Conservation (phyloP, 1,284 basidiomycete genomes). For the Ganoderma multipileum region DNA sequence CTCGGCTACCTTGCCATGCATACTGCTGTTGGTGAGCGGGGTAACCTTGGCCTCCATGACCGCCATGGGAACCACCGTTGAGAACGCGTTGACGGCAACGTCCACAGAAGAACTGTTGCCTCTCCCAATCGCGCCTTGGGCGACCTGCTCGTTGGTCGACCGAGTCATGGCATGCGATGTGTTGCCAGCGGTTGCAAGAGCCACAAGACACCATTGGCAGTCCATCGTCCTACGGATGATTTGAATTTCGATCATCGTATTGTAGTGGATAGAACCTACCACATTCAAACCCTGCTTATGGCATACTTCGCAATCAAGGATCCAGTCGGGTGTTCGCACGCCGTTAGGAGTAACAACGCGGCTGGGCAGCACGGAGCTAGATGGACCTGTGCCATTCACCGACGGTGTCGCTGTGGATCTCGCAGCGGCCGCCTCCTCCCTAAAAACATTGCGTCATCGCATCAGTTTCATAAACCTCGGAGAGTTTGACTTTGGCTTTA, state of each 20-base stretch:
- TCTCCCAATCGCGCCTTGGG: slow-evolving; percentile 73
- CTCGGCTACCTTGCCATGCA: slow-evolving; percentile 22
- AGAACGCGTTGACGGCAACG: slow-evolving; percentile 46
- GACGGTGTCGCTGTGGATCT: slow-evolving; percentile 34
- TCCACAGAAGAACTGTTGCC: slow-evolving; percentile 66
- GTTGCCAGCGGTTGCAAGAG: slow-evolving; percentile 83
- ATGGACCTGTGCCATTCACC: slow-evolving; percentile 32
- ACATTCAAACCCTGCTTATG: slow-evolving; percentile 70
- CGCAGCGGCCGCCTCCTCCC: slow-evolving; percentile 23
- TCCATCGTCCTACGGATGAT: slow-evolving; percentile 67
- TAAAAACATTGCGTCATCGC: background rate
- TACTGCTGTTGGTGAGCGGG: slow-evolving; percentile 23
- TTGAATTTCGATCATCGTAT: background rate
- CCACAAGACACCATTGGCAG: slow-evolving; percentile 82
- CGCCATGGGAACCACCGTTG: slow-evolving; percentile 20
- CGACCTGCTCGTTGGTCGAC: slow-evolving; percentile 64
- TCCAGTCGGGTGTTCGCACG: slow-evolving; percentile 69
- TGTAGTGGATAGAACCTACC: slow-evolving; percentile 47
- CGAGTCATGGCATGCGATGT: slow-evolving; percentile 78
- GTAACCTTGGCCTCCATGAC: slow-evolving; percentile 19
- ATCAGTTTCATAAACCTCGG: background rate
- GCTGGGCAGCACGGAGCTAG: slow-evolving; percentile 33
- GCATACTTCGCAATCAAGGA: slow-evolving; percentile 87
- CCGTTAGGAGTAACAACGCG: slow-evolving; percentile 47
- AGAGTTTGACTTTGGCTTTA: slow-evolving; percentile 1